Percentiles rank a stretch among this genome's conserved stretches.
Evolutionary conservation across 768 basidiomycete species (phyloP).

Genomic region (Austroboletus eburneus): DNA sequence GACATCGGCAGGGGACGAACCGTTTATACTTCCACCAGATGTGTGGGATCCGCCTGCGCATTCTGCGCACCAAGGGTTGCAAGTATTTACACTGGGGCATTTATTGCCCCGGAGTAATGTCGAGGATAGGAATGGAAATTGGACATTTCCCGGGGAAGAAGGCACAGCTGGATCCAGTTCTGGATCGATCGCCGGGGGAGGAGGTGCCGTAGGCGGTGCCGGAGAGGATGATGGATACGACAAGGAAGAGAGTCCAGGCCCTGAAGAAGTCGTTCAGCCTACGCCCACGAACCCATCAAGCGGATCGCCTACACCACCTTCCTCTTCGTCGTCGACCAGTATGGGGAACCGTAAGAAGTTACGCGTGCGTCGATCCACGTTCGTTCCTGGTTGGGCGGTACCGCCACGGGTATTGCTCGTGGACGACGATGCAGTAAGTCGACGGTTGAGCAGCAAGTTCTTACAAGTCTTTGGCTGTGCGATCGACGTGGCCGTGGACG

Average conservation of each 20-base stretch:
- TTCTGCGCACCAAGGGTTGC: constrained; percentile 56
- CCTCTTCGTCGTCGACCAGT: constrained; percentile 11
- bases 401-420: constrained; percentile 89
- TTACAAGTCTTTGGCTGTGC: constrained; percentile 93
- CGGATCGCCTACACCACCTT: constrained; percentile 13
- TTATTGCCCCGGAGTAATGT: constrained; percentile 54
- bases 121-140: constrained; percentile 54
- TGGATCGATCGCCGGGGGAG: constrained; percentile 15
- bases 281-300: constrained; percentile 28
- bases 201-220: constrained; percentile 18
- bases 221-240: constrained; percentile 22
- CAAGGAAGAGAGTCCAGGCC: constrained; percentile 25
- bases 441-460: constrained; percentile 88
- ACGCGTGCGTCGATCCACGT: constrained; percentile 70
- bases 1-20: constrained; percentile 25
- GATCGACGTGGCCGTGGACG: constrained; percentile 93
- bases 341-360: constrained; percentile 39
- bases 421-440: constrained; percentile 91
- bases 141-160: constrained; percentile 48
- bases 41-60: constrained; percentile 28
- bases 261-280: constrained; percentile 40
- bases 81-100: constrained; percentile 80
- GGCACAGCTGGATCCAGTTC: constrained; percentile 9
- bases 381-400: constrained; percentile 87
- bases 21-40: constrained; percentile 26